Percentiles rank a stretch among this genome's conserved stretches.
Evolutionary conservation across 495 filamentous ascomycete species (phyloP).

Genomic region (Usnea hakonensis): DNA sequence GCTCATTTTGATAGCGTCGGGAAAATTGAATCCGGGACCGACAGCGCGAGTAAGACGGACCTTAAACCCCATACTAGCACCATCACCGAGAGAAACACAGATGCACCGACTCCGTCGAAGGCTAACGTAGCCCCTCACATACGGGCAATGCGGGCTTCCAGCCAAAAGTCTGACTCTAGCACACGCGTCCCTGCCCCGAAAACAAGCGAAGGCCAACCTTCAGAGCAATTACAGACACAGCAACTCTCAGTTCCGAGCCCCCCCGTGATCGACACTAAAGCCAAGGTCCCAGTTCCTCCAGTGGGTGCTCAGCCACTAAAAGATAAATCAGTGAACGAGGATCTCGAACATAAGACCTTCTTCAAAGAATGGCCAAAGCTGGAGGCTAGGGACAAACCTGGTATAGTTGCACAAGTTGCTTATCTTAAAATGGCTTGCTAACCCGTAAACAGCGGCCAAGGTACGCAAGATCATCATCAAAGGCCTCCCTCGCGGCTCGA

Average conservation of each 20-base stretch:
- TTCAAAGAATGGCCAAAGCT: conserved; percentile 29
- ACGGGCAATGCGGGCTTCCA: not conserved
- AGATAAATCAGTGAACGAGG: conserved; percentile 7
- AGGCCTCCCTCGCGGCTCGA: conserved; percentile 29
- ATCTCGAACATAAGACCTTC: conserved; percentile 24
- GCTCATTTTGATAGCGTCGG: not conserved
- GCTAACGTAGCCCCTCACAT: not conserved
- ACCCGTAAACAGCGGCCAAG: conserved; percentile 28
- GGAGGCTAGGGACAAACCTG: conserved; percentile 23
- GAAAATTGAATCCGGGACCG: not conserved
- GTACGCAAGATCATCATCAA: conserved; percentile 34
- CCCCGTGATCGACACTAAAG: not conserved
- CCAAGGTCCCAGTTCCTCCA: not conserved
- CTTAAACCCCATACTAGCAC: too few relatives aligned
- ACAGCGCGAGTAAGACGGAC: not conserved
- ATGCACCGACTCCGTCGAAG: not conserved
- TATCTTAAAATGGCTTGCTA: conserved; percentile 9
- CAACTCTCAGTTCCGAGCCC: too few relatives aligned
- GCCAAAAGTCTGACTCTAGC: not conserved
- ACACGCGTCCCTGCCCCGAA: too few relatives aligned
- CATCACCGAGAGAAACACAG: not conserved
- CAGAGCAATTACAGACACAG: too few relatives aligned
- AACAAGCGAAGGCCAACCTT: too few relatives aligned
- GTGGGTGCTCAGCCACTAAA: not conserved
- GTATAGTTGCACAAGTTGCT: conserved; percentile 16